These are phyloP conservation scores for Juncus inflexus DNA, from an alignment of 176 grass and related monocot species.

Conservation along the genomic window DNA sequence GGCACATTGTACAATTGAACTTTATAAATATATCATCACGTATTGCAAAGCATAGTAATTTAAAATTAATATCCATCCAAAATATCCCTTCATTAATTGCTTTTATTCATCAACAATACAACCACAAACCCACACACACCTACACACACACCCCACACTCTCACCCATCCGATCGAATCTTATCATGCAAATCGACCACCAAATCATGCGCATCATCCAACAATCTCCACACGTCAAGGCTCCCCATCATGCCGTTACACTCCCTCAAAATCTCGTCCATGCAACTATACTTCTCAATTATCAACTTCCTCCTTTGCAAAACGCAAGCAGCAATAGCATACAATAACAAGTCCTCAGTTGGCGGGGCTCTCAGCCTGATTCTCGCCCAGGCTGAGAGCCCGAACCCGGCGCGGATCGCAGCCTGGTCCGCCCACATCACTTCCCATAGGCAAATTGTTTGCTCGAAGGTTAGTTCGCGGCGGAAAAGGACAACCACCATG, in stretches of 20 bases:
- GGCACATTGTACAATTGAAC: no score
- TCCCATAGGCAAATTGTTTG: constrained; percentile 91
- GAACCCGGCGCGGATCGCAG: constrained; percentile 66
- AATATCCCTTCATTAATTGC: background rate
- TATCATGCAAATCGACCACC: constrained; percentile 85
- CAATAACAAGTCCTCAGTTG: constrained; percentile 77
- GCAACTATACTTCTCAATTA: constrained; percentile 90
- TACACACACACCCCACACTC: background rate
- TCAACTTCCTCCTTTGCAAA: constrained; percentile 84
- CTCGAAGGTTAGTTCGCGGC: constrained; percentile 88
- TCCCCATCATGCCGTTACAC: constrained; percentile 88
- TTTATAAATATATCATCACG: no score
- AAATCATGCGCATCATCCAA: constrained; percentile 88
- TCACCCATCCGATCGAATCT: constrained; percentile 46
- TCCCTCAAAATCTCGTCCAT: constrained; percentile 94
- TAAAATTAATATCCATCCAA: no score
- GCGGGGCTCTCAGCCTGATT: constrained; percentile 70
- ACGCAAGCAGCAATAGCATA: constrained; percentile 92
- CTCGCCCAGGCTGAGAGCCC: constrained; percentile 73
- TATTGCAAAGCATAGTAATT: no score
- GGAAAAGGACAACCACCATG: constrained; percentile 95
- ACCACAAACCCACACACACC: no score
- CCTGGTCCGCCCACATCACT: constrained; percentile 96
- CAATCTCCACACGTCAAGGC: constrained; percentile 90
- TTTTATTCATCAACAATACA: background rate